These are phyloP conservation scores for Pyricularia sp. DNA, from an alignment of 2,329 filamentous ascomycete genomes.

Conservation along the genomic window DNA sequence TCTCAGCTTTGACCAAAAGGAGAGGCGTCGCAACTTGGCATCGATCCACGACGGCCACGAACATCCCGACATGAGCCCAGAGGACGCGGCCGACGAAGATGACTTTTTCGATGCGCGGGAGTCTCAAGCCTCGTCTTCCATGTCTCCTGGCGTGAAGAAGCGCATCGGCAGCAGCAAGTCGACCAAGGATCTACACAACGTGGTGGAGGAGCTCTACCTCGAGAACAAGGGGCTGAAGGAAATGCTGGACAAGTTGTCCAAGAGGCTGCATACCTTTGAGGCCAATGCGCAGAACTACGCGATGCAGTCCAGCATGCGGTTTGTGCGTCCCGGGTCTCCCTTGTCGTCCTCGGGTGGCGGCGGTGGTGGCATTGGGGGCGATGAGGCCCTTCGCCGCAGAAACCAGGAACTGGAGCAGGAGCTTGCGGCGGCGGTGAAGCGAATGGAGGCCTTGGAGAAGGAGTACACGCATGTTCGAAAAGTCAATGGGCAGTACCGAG, in stretches of 20 bases:
- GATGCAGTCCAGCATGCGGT: constrained; percentile 68
- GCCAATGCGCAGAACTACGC: constrained; percentile 80
- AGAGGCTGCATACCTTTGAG: constrained; percentile 85
- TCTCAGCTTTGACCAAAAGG: constrained; percentile 55
- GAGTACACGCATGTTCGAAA: constrained; percentile 42
- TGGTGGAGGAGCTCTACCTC: constrained; percentile 73
- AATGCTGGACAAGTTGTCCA: constrained; percentile 74
- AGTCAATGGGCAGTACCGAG: constrained; percentile 43
- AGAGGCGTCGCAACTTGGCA: constrained; percentile 45
- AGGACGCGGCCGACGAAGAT: constrained; percentile 47
- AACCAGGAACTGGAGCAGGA: constrained; percentile 57
- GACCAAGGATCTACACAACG: constrained; percentile 43
- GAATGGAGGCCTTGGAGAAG: constrained; percentile 54
- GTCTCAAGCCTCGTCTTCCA: constrained; percentile 29
- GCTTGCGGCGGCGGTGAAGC: constrained; percentile 40
- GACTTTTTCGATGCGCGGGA: constrained; percentile 85
- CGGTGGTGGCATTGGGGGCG: constrained; percentile 16
- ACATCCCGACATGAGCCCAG: constrained; percentile 17
- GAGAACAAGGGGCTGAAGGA: constrained; percentile 81
- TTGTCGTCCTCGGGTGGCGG: constrained; percentile 16
- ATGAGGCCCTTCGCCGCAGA: constrained; percentile 32
- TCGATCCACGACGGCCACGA: constrained; percentile 26
- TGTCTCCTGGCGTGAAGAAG: constrained; percentile 28
- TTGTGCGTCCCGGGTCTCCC: constrained; percentile 46
- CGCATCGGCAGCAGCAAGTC: constrained; percentile 26